Conservation (phyloP, 495 filamentous ascomycete species). For the Staphylotrichum tortipilum region DNA sequence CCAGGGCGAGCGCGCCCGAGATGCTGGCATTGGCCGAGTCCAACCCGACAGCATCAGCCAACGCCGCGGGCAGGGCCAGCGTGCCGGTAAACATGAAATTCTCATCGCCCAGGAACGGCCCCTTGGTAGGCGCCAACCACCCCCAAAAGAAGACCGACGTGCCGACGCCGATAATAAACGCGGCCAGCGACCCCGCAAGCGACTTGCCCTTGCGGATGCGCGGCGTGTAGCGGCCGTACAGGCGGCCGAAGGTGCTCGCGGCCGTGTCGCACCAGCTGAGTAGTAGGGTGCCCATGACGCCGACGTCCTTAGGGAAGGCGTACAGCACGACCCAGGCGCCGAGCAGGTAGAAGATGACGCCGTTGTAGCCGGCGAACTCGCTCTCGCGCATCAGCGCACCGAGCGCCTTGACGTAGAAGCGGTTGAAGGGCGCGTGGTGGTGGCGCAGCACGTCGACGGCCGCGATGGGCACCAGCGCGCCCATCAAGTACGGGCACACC, state of each 20-base stretch:
- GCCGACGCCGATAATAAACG: constrained; percentile 67
- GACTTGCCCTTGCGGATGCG: constrained; percentile 81
- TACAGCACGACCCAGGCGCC: constrained; percentile 78
- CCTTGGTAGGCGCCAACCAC: constrained; percentile 61
- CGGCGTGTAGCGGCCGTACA: constrained; percentile 82
- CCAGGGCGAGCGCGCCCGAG: constrained; percentile 66
- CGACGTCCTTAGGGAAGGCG: constrained; percentile 92
- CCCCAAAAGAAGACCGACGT: constrained; percentile 87
- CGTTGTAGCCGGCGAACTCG: constrained; percentile 87
- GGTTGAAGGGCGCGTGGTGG: constrained; percentile 70
- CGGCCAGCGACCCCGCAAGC: constrained; percentile 78
- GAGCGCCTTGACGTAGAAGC: constrained; percentile 71
- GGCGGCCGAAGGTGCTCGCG: constrained; percentile 81
- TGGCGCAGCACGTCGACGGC: constrained; percentile 75
- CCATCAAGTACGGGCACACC: constrained; percentile 76
- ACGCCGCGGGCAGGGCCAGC: constrained; percentile 52
- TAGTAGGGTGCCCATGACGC: constrained; percentile 75
- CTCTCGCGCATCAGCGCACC: constrained; percentile 95
- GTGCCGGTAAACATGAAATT: constrained; percentile 75
- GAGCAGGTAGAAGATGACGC: constrained; percentile 91
- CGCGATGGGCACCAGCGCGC: constrained; percentile 79
- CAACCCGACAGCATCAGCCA: constrained; percentile 43
- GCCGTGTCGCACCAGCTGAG: constrained; percentile 98
- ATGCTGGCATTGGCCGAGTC: constrained; percentile 41
- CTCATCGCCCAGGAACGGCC: constrained; percentile 57